These are phyloP conservation scores for Colletotrichum sojae DNA, from an alignment of 2,329 filamentous ascomycete species.

Conservation along the genomic window DNA sequence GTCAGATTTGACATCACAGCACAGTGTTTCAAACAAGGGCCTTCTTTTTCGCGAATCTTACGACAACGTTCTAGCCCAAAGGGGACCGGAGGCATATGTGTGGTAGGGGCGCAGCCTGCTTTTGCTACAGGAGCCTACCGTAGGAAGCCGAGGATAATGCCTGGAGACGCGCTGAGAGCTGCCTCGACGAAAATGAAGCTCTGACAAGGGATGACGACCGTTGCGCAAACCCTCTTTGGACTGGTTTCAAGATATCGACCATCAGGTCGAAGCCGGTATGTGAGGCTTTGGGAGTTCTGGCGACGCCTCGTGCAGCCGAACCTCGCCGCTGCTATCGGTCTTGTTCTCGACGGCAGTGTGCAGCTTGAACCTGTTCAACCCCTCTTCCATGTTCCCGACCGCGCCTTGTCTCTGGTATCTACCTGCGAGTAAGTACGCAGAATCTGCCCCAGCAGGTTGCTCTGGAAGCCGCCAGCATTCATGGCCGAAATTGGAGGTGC, in stretches of 20 bases:
- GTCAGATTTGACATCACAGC: constrained; percentile 32
- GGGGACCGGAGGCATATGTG: background rate
- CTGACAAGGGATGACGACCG: too few species aligned
- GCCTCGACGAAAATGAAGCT: too few species aligned
- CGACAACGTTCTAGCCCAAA: constrained; percentile 3
- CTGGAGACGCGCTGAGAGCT: too few species aligned
- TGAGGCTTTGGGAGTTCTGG: too few species aligned
- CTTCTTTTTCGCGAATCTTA: background rate
- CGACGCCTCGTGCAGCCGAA: background rate
- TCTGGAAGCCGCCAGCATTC: background rate
- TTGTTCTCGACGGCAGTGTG: background rate
- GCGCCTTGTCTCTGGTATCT: background rate
- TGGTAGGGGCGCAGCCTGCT: background rate
- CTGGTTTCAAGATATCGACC: too few species aligned
- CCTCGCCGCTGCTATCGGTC: background rate
- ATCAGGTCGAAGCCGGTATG: too few species aligned
- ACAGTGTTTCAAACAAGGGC: constrained; percentile 16
- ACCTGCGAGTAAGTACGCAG: background rate
- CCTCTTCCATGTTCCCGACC: background rate
- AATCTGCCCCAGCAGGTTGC: background rate
- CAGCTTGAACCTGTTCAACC: background rate
- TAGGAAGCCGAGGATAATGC: too few species aligned
- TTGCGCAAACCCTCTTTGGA: too few species aligned
- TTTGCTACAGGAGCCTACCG: too few species aligned
- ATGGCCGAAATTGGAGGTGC: background rate